phyloP scores from a whole-genome alignment of 2,329 filamentous ascomycete species.

The Sporothrix mexicana region DNA sequence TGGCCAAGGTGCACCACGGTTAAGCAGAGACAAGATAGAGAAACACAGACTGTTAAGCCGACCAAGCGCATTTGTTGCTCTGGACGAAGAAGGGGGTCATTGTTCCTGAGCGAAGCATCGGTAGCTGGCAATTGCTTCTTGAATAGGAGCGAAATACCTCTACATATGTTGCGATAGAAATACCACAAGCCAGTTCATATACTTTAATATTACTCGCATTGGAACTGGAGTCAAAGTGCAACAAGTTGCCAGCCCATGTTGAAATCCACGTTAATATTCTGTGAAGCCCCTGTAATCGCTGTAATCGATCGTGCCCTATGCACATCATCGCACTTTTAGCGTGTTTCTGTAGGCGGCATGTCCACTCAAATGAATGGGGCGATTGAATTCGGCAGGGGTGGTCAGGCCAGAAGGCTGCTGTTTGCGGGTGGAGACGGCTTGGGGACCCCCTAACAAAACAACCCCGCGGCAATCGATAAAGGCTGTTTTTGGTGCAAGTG shows the following conservation, averaged over 20 bases:
- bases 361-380: slow-evolving; percentile 12
- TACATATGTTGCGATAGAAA: not conserved
- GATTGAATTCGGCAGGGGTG: not conserved
- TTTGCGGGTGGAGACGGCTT: slow-evolving; percentile 1
- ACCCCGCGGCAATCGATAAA: slow-evolving; percentile 34
- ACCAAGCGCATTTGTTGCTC: not conserved
- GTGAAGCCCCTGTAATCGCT: not conserved
- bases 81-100: not conserved
- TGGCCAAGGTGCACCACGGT: slow-evolving; percentile 64
- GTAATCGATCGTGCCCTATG: not conserved
- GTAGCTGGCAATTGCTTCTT: not conserved
- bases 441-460: slow-evolving; percentile 9
- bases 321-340: slow-evolving; percentile 12
- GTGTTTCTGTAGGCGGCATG: slow-evolving; percentile 5
- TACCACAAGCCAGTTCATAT: not conserved
- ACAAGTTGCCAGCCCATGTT: not conserved
- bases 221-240: not conserved
- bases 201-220: not conserved
- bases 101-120: not conserved
- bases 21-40: slow-evolving; percentile 41
- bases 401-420: not conserved
- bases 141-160: not conserved
- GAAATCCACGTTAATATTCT: not conserved
- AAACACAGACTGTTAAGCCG: not conserved
- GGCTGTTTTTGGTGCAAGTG: not conserved